Percentiles rank a stretch among this genome's conserved stretches.
Evolutionary conservation across 176 grass and related monocot species (phyloP).

Genomic region (Phragmites australis): DNA sequence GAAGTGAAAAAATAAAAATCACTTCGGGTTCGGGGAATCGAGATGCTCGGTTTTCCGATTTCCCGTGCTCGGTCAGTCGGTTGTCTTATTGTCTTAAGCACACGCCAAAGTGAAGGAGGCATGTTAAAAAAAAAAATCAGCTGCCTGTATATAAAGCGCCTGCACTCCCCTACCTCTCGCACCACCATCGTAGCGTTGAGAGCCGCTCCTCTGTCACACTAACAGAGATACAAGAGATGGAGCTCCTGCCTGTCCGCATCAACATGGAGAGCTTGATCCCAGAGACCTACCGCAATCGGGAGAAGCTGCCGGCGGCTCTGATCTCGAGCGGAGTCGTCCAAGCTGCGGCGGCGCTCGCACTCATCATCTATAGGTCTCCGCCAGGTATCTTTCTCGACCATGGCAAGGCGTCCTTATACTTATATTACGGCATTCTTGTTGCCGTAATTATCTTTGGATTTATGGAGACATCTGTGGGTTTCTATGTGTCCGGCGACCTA

Average conservation of each 20-base stretch:
- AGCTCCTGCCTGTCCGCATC: slow-evolving; percentile 35
- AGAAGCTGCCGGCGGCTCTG: background rate
- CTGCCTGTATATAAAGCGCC: too few species aligned
- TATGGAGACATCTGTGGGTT: background rate
- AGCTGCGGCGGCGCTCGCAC: background rate
- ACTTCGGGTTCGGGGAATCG: too few species aligned
- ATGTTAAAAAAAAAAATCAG: too few species aligned
- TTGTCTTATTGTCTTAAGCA: too few species aligned
- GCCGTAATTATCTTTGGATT: background rate
- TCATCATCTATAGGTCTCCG: background rate
- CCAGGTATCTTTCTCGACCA: slow-evolving; percentile 17
- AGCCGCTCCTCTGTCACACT: background rate
- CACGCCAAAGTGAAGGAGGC: too few species aligned
- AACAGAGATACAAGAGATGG: background rate
- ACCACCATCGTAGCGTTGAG: too few species aligned
- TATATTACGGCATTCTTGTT: slow-evolving; percentile 21
- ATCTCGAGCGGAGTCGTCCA: background rate
- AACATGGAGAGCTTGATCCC: background rate
- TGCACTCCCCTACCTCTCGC: background rate
- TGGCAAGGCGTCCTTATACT: background rate
- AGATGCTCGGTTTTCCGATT: too few species aligned
- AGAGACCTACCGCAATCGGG: background rate
- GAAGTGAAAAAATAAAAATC: too few species aligned
- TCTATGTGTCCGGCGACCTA: background rate
- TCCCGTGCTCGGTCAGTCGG: too few species aligned